Evolutionary conservation across 2,329 filamentous ascomycete genomes (phyloP), one percentile per base, ranked within the genome.

Genomic region (Aspergillus hortae): DNA sequence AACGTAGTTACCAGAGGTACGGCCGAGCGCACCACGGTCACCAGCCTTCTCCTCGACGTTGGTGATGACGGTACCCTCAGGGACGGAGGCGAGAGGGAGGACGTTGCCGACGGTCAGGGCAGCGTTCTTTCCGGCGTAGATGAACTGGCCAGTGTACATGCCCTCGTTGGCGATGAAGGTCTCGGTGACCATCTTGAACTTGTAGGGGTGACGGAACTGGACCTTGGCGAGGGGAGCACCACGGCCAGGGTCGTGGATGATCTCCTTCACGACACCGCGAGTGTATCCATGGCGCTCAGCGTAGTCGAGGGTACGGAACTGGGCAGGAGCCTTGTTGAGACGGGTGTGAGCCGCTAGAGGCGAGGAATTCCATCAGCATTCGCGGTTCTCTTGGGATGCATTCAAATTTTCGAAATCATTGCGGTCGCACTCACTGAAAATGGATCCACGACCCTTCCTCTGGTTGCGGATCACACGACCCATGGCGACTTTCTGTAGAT

Each of bases 161-260:
- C 94, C 94, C 85, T 97, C 94, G 82, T 97, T 99, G 80, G 94
- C 94, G 75, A 99, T 99, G 88, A 99, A 96, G 68, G 94, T 99
- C 88, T 99, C 92, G 78, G 88, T 92, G 77, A 91, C 82, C 76
- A 92, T 87, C 87, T 95, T 96, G 89, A 90, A 97, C 79, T 87
- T 86, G 88, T 99, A 99, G 71, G 94, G 91, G 80, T 95, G 89
- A 71, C 94, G 92, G 90, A 99, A 99, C 70, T 85, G 81, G 73
- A 99, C 92, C 80, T 90, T 90, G 76, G 94, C 94, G 74, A 99
- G 90, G 70, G 94, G 94, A 79, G 95, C 91, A 82, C 94, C 94
- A 81, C 94, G 92, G 77, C 94, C 94, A 70, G 92, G 86, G 80
- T 99, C 94, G 87, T 99, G 94, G 80, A 99, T 89, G 80, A 97